A percentile compares a stretch with the other conserved stretches of the same genome.
Conservation (phyloP, 768 basidiomycete species). For the Obba rivulosa region DNA sequence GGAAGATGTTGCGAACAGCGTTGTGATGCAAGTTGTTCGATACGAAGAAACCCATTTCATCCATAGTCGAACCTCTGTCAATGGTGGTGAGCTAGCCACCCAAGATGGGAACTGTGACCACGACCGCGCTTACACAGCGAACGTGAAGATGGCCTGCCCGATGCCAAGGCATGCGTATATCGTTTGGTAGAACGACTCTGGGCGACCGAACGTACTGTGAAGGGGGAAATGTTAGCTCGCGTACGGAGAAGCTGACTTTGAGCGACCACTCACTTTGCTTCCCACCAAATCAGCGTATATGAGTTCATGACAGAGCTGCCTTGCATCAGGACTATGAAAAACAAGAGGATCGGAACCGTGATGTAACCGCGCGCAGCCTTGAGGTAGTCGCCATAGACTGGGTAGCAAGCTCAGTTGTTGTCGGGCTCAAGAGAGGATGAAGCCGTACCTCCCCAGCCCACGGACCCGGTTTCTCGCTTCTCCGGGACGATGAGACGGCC, state of each 20-base stretch:
- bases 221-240: neutral
- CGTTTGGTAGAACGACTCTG: slow-evolving; percentile 58
- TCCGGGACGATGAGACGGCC: slow-evolving; percentile 65
- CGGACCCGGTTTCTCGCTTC: slow-evolving; percentile 58
- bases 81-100: neutral
- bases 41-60: slow-evolving; percentile 52
- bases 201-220: slow-evolving; percentile 37
- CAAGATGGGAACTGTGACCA: neutral
- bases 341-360: slow-evolving; percentile 45
- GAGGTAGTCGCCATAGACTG: slow-evolving; percentile 59
- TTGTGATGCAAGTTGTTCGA: slow-evolving; percentile 58
- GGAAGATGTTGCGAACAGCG: slow-evolving; percentile 52
- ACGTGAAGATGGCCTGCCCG: slow-evolving; percentile 51
- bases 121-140: slow-evolving; percentile 41
- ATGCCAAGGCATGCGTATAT: slow-evolving; percentile 61
- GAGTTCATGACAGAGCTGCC: slow-evolving; percentile 54
- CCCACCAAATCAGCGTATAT: slow-evolving; percentile 72
- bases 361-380: slow-evolving; percentile 46
- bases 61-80: slow-evolving; percentile 45
- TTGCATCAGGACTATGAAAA: slow-evolving; percentile 55
- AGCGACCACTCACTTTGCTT: slow-evolving; percentile 41
- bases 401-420: neutral
- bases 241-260: neutral
- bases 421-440: neutral
- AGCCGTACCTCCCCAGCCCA: slow-evolving; percentile 40